Evolutionary conservation across 768 basidiomycete genomes (phyloP), one percentile per base, ranked within the genome.

Genomic region (Suillus variegatus): DNA sequence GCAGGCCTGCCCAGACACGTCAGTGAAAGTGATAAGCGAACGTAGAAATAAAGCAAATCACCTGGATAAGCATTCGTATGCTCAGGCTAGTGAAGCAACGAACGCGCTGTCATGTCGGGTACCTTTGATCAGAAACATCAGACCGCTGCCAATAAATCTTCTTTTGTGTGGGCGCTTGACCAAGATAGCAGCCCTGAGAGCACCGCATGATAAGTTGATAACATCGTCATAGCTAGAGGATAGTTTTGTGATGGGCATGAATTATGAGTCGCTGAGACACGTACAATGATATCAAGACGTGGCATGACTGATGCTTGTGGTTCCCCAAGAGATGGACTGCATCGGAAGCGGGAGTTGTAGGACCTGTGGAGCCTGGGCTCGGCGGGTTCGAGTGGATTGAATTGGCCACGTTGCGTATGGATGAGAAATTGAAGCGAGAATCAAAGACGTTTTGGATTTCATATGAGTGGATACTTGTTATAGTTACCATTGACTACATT

Each of bases 91-190:
- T 14, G 14, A 14, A 49, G 8, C 1, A 18, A 32, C 28, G 9
- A 54, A 54, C 4, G 18, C 25, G 28, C 52, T 54, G 52, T 54
- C 52, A 54, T 54, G 18, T 54, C 52, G 52, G 52, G 52, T 54
- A 54, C 51, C 51, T 28, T n/a, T 28, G 16, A 13, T 49, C n/a
- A 22, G 6, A 32, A 32, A 32, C 32, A 32, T 32, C 32, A 32
- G 32, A 52, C 28, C 52, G 52, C 18, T 54, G 3, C 52, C 52
- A 20, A 51, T 25, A 25, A 49, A 6, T n/a, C 10, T 25, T 28
- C 22, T 28, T 51, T 51, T 51, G 49, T 52, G 51, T 16, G 18
- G 28, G 28, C 16, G 28, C 16, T 32, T 18, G 28, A 25, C 47
- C 12, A 13, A 51, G 25, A 28, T 25, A 51, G 49, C 25, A 16